A percentile compares a stretch with the other conserved stretches of the same genome.
Conservation (phyloP, 2,329 filamentous ascomycete genomes). For the Diaporthe citri region DNA sequence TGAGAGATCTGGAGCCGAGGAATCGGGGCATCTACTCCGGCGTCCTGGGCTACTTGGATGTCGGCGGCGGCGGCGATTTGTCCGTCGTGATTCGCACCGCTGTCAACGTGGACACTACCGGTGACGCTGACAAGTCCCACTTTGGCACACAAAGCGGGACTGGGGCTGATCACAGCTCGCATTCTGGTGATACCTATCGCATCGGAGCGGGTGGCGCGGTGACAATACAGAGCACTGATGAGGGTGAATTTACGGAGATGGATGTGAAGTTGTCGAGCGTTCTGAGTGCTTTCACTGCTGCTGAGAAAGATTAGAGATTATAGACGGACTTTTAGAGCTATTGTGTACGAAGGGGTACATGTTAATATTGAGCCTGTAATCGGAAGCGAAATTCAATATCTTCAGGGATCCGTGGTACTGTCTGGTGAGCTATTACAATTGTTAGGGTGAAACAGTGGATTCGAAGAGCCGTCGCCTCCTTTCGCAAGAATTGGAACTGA, state of each 20-base stretch:
- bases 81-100: not conserved
- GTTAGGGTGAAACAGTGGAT: no score
- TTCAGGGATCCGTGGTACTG: no score
- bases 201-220: not conserved
- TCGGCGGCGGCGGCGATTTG: conserved; percentile 8
- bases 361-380: not conserved
- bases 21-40: conserved; percentile 10
- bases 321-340: not conserved
- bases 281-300: not conserved
- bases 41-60: conserved; percentile 7
- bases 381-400: no score
- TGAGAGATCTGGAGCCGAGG: conserved; percentile 5
- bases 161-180: not conserved
- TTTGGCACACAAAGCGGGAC: not conserved
- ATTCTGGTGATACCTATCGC: not conserved
- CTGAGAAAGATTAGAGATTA: not conserved
- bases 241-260: not conserved
- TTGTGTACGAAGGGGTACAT: not conserved
- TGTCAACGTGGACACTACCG: not conserved
- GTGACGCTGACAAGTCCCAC: not conserved
- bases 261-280: conserved; percentile 11
- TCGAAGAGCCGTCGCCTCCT: not conserved
- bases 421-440: no score
- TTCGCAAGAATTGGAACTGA: not conserved
- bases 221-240: conserved; percentile 2